Evolutionary conservation across 2,329 filamentous ascomycete species (phyloP).

Genomic region (Alternaria conjuncta): DNA sequence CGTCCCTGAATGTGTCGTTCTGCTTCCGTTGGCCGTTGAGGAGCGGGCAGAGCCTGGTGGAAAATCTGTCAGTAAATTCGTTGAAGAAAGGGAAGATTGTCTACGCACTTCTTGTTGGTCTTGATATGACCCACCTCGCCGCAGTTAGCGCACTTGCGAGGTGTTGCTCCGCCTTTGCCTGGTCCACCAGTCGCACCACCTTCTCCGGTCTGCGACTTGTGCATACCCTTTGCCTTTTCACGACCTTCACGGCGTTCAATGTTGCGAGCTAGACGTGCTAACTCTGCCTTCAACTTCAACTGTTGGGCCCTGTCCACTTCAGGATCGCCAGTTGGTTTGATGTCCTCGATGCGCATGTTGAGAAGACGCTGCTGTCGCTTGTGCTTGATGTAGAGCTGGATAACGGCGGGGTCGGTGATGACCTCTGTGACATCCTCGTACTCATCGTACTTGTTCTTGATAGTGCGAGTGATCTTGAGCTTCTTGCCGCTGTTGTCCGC

Average conservation of each 20-base stretch:
- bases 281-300: slow-evolving; percentile 72
- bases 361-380: slow-evolving; percentile 74
- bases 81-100: not conserved
- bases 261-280: slow-evolving; percentile 86
- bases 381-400: slow-evolving; percentile 84
- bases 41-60: slow-evolving; percentile 44
- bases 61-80: slow-evolving; percentile 23
- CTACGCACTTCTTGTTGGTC: slow-evolving; percentile 88
- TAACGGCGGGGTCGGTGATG: slow-evolving; percentile 78
- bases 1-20: slow-evolving; percentile 48
- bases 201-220: slow-evolving; percentile 49
- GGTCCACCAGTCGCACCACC: slow-evolving; percentile 55
- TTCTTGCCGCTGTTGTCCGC: slow-evolving; percentile 71
- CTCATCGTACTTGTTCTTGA: slow-evolving; percentile 69
- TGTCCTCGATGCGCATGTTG: slow-evolving; percentile 72
- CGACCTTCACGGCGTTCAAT: slow-evolving; percentile 87
- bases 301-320: slow-evolving; percentile 69
- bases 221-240: slow-evolving; percentile 80
- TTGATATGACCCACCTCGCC: slow-evolving; percentile 97
- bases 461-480: slow-evolving; percentile 75
- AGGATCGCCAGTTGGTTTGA: slow-evolving; percentile 69
- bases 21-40: slow-evolving; percentile 49
- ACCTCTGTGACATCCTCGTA: slow-evolving; percentile 52
- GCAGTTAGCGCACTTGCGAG: slow-evolving; percentile 95
- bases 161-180: slow-evolving; percentile 59